Evolutionary conservation across 805 yeast genomes (phyloP).

Genomic region (Wickerhamomyces queroliae): DNA sequence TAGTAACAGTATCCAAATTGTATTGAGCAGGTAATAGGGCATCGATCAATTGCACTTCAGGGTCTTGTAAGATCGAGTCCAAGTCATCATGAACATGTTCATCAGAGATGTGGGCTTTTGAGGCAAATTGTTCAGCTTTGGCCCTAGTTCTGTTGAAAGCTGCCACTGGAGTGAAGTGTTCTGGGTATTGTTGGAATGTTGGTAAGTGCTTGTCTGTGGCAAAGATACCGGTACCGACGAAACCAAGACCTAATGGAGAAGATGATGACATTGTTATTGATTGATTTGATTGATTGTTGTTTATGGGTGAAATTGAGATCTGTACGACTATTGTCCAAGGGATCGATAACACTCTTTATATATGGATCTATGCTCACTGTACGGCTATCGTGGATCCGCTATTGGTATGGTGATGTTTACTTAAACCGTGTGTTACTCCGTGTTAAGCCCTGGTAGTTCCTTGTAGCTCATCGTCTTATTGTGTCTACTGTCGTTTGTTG

Average conservation of each 20-base stretch:
- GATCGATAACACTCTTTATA: no score
- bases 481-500: no score
- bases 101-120: slow-evolving; percentile 44
- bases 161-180: slow-evolving; percentile 52
- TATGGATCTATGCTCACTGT: background rate
- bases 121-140: slow-evolving; percentile 80
- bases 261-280: background rate
- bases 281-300: background rate
- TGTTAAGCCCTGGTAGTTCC: no score
- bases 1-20: slow-evolving; percentile 62
- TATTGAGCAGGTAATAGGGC: slow-evolving; percentile 85
- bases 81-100: slow-evolving; percentile 51
- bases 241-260: slow-evolving; percentile 31
- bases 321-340: no score
- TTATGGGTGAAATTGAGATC: background rate
- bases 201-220: slow-evolving; percentile 85
- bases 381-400: no score
- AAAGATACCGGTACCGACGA: slow-evolving; percentile 83
- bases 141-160: slow-evolving; percentile 79
- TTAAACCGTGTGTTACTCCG: no score
- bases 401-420: no score
- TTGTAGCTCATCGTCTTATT: no score
- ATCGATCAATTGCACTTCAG: slow-evolving; percentile 71
- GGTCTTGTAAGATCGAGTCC: slow-evolving; percentile 61
- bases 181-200: slow-evolving; percentile 45